These are phyloP conservation scores for Spathaspora boniae DNA, from an alignment of 805 yeast genomes.

Conservation along the genomic window DNA sequence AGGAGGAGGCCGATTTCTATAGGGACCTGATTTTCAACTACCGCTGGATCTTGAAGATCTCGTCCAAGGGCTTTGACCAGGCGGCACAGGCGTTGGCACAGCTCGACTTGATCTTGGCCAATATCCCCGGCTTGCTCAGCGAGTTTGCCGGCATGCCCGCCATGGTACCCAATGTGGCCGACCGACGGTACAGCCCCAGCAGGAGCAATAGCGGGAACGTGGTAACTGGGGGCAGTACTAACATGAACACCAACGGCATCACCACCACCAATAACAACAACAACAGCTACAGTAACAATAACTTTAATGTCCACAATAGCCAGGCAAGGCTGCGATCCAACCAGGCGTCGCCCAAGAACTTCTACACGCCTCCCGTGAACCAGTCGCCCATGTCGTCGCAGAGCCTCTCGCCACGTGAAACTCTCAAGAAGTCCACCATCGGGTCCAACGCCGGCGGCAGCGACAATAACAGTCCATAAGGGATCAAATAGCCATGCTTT, in stretches of 20 bases:
- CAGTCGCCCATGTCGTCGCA: slow-evolving; percentile 4
- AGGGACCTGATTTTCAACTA: slow-evolving; percentile 71
- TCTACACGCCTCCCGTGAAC: slow-evolving; percentile 13
- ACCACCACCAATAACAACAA: slow-evolving; percentile 6
- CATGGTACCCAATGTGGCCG: slow-evolving; percentile 29
- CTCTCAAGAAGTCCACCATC: too few relatives aligned
- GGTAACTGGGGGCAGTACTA: too few relatives aligned
- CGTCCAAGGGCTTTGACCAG: slow-evolving; percentile 74
- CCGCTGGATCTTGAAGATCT: slow-evolving; percentile 69
- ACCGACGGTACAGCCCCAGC: slow-evolving; percentile 5
- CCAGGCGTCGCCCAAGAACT: slow-evolving; percentile 16
- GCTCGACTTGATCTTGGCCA: slow-evolving; percentile 67
- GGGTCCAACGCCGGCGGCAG: slow-evolving; percentile 4
- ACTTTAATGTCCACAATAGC: slow-evolving; percentile 6
- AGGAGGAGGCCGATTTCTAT: slow-evolving; percentile 63
- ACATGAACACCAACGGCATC: slow-evolving; percentile 5
- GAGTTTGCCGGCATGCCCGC: slow-evolving; percentile 36
- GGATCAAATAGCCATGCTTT: too few relatives aligned
- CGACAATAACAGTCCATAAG: too few relatives aligned
- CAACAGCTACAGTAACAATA: slow-evolving; percentile 5
- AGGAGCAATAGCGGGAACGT: slow-evolving; percentile 1
- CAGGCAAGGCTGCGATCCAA: not conserved
- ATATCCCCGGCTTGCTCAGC: slow-evolving; percentile 66
- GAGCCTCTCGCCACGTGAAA: not conserved
- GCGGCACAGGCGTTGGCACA: slow-evolving; percentile 70